phyloP scores from a whole-genome alignment of 225 moss, liverwort and hornwort genomes.

The Marchantia polymorpha region DNA sequence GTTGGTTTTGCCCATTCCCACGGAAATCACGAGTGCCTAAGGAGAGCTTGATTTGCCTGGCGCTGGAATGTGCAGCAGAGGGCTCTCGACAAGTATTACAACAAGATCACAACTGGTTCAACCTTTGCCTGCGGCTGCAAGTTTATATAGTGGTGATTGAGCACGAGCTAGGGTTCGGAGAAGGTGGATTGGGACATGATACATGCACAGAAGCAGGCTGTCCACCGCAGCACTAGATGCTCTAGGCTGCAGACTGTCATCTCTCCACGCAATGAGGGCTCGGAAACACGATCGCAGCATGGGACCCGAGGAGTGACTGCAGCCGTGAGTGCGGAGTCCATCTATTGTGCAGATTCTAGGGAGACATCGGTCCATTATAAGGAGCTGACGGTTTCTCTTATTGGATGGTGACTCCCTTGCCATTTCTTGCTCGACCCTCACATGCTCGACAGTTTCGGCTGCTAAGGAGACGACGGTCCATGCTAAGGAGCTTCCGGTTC shows the following conservation, averaged over 20 bases:
- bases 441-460: background rate
- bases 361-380: background rate
- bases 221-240: background rate
- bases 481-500: conserved; percentile 17
- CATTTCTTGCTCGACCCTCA: background rate
- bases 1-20: conserved; percentile 11
- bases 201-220: background rate
- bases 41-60: background rate
- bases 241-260: background rate
- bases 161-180: background rate
- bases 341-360: background rate
- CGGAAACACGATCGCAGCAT: conserved; percentile 3
- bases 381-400: background rate
- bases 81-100: background rate
- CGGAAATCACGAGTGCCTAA: background rate
- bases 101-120: background rate
- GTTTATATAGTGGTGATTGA: background rate
- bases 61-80: background rate
- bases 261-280: conserved; percentile 10
- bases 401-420: background rate
- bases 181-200: background rate
- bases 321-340: background rate
- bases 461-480: conserved; percentile 13
- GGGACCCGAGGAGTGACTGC: background rate
- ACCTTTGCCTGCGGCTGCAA: background rate